phyloP scores from a whole-genome alignment of 2,329 filamentous ascomycete species.

The Penicillium sp. region DNA sequence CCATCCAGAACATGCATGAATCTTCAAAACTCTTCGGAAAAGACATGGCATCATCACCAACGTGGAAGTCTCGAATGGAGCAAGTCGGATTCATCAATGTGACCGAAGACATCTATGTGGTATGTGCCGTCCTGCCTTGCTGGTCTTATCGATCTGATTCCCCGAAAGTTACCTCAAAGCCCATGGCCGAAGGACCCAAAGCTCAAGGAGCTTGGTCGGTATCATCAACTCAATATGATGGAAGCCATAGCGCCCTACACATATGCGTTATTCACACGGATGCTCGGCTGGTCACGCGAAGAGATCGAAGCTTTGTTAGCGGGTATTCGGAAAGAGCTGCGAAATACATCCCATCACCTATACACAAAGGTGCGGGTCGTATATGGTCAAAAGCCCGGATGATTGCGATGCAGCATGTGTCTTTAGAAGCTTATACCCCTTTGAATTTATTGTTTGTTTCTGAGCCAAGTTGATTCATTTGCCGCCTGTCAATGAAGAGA shows the following conservation, averaged over 20 bases:
- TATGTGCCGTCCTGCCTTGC: constrained; percentile 5
- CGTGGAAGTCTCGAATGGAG: constrained; percentile 47
- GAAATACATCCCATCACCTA: constrained; percentile 38
- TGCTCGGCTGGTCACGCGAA: constrained; percentile 38
- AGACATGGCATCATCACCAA: constrained; percentile 30
- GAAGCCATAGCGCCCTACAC: constrained; percentile 38
- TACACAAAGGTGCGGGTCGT: constrained; percentile 36
- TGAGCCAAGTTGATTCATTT: too few species aligned
- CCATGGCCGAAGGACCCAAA: constrained; percentile 55
- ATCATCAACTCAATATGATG: constrained; percentile 38
- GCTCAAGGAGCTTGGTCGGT: constrained; percentile 54
- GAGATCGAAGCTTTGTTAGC: constrained; percentile 43
- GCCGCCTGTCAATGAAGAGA: too few species aligned
- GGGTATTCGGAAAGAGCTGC: constrained; percentile 40
- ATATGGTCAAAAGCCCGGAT: constrained; percentile 30
- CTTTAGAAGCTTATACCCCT: not conserved
- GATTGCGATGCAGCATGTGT: not conserved
- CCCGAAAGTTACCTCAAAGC: constrained; percentile 49
- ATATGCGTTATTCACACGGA: constrained; percentile 41
- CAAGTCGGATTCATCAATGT: constrained; percentile 59
- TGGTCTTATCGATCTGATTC: constrained; percentile 2
- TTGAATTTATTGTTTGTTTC: not conserved
- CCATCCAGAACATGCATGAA: constrained; percentile 31
- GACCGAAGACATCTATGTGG: constrained; percentile 49
- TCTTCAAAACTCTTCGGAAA: constrained; percentile 36